These are phyloP conservation scores for Ophiostoma ips DNA, from an alignment of 2,329 filamentous ascomycete species.

Conservation along the genomic window DNA sequence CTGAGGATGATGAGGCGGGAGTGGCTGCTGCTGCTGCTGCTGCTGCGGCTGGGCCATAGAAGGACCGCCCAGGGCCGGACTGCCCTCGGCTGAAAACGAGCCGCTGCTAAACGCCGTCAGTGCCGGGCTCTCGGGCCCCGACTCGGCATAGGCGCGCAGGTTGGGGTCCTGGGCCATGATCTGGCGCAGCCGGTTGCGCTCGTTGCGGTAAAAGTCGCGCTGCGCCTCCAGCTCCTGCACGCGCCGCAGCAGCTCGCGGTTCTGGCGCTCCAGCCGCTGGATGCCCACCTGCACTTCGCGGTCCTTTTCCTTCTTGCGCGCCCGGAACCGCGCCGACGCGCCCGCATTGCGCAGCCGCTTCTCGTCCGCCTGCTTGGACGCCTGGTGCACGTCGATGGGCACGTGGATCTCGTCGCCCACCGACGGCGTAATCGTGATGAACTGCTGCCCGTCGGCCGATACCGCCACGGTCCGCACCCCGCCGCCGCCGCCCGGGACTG, in stretches of 20 bases:
- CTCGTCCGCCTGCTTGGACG: constrained; percentile 70
- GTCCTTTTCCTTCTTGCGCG: constrained; percentile 71
- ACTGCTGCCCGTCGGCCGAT: constrained; percentile 17
- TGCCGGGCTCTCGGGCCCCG: constrained; percentile 37
- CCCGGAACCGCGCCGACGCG: constrained; percentile 69
- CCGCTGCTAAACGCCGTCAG: constrained; percentile 20
- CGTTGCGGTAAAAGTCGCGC: constrained; percentile 57
- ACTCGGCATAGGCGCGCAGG: constrained; percentile 36
- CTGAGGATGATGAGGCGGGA: background rate
- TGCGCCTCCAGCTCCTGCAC: constrained; percentile 44
- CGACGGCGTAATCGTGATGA: constrained; percentile 22
- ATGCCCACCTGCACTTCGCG: constrained; percentile 57
- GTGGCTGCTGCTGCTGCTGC: constrained; percentile 1
- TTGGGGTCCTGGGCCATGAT: constrained; percentile 46
- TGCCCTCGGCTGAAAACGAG: constrained; percentile 25
- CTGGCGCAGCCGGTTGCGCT: constrained; percentile 59
- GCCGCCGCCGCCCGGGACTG: too few relatives aligned
- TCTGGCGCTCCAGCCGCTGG: constrained; percentile 52
- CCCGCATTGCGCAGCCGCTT: constrained; percentile 76
- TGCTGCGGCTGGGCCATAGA: constrained; percentile 1
- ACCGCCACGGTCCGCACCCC: constrained; percentile 9
- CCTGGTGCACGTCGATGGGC: constrained; percentile 66
- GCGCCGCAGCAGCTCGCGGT: constrained; percentile 47
- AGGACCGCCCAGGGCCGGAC: constrained; percentile 15
- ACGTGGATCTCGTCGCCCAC: constrained; percentile 38